Evolutionary conservation across 441 rosid species (phyloP).

Genomic region (Pelargonium fulgidum): DNA sequence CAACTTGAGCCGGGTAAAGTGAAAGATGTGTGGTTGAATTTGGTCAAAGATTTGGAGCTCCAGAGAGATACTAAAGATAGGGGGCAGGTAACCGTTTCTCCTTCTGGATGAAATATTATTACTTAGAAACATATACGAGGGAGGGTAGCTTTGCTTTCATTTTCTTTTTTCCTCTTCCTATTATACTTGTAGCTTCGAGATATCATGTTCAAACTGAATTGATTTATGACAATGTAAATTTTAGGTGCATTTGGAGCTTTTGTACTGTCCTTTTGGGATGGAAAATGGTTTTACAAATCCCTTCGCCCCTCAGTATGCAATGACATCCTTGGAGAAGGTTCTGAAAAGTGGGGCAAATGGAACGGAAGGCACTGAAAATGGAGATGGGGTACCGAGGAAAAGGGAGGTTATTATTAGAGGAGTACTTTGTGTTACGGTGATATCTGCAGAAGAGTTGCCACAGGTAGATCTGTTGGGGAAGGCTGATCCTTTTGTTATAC

Average conservation of each 20-base stretch:
- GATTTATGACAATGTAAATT: background rate
- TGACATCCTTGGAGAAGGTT: conserved; percentile 28
- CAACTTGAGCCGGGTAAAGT: conserved; percentile 86
- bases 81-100: conserved; percentile 51
- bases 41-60: conserved; percentile 80
- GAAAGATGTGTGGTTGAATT: conserved; percentile 74
- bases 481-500: conserved; percentile 87
- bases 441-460: conserved; percentile 90
- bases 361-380: conserved; percentile 35
- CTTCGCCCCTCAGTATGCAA: conserved; percentile 17
- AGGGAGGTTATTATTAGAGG: conserved; percentile 79
- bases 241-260: conserved; percentile 27
- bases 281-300: conserved; percentile 20
- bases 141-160: background rate
- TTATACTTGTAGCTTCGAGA: background rate
- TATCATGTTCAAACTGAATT: background rate
- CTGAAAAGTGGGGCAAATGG: conserved; percentile 35
- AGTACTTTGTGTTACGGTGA: conserved; percentile 69
- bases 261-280: conserved; percentile 25
- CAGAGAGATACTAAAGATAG: conserved; percentile 86
- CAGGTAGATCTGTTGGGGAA: conserved; percentile 73
- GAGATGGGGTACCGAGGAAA: conserved; percentile 39
- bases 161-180: background rate
- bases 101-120: background rate
- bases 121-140: background rate